Evolutionary conservation across 805 yeast genomes (phyloP).

Genomic region (Blastobotrys muscicola): DNA sequence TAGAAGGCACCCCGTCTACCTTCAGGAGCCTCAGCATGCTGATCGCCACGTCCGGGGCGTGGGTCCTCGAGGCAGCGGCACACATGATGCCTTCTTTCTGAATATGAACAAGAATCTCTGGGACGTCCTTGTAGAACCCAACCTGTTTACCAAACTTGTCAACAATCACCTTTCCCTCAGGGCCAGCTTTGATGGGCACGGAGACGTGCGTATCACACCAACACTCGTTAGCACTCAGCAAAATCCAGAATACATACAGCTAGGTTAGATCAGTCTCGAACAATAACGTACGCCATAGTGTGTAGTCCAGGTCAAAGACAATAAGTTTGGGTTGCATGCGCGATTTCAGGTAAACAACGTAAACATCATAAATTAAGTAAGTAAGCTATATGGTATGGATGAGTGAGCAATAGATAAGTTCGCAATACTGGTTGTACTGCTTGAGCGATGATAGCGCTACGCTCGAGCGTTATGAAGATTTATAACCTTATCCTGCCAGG

Average conservation of each 20-base stretch:
- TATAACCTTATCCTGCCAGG: too few relatives aligned
- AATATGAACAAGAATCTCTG: constrained; percentile 47
- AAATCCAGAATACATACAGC: constrained; percentile 16
- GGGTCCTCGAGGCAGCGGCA: constrained; percentile 66
- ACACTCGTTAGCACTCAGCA: constrained; percentile 24
- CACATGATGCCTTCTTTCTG: constrained; percentile 42
- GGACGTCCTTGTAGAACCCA: constrained; percentile 59
- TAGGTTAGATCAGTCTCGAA: constrained; percentile 1
- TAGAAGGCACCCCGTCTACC: constrained; percentile 45
- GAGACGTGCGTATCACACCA: constrained; percentile 74
- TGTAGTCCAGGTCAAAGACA: constrained; percentile 68
- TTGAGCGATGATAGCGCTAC: too few relatives aligned
- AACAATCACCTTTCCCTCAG: constrained; percentile 30
- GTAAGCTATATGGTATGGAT: too few relatives aligned
- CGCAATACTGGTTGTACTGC: too few relatives aligned
- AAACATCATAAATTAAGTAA: too few relatives aligned
- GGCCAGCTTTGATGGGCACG: constrained; percentile 40
- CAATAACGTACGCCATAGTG: constrained; percentile 55
- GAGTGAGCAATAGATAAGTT: too few relatives aligned
- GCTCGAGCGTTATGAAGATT: too few relatives aligned
- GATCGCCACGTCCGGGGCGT: constrained; percentile 66
- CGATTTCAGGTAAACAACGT: too few relatives aligned
- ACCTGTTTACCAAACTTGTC: constrained; percentile 50
- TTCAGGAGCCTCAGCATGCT: constrained; percentile 46
- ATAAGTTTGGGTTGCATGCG: constrained; percentile 38